phyloP scores from a whole-genome alignment of 345 rosid genomes.

The Ailanthus altissimus region DNA sequence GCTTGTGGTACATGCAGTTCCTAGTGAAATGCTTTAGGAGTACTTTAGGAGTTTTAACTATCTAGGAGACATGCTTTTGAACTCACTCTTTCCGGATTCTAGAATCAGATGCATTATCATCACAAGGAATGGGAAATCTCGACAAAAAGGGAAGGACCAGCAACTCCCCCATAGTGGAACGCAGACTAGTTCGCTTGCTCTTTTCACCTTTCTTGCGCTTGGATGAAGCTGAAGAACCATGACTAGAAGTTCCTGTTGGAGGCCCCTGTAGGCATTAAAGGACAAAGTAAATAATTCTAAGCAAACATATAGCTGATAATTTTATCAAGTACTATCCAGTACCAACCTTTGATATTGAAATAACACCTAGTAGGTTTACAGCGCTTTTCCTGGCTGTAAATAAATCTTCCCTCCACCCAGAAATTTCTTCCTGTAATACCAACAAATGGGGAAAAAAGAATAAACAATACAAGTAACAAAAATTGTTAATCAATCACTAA shows the following conservation, averaged over 20 bases:
- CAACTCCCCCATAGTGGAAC: constrained; percentile 66
- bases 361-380: constrained; percentile 75
- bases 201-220: constrained; percentile 86
- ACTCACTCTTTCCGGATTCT: constrained; percentile 57
- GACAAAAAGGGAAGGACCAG: constrained; percentile 89
- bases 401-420: constrained; percentile 92
- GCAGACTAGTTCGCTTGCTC: constrained; percentile 51
- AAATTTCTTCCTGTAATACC: constrained; percentile 66
- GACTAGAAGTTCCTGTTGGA: constrained; percentile 47
- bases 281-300: constrained; percentile 19
- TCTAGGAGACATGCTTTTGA: constrained; percentile 23
- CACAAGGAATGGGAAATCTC: constrained; percentile 61
- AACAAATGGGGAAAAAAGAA: constrained; percentile 9
- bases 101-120: constrained; percentile 47
- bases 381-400: constrained; percentile 91
- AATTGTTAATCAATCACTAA: constrained; percentile 16
- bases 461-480: constrained; percentile 1
- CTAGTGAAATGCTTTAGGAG: not conserved
- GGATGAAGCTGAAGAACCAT: constrained; percentile 46
- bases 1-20: not conserved
- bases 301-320: constrained; percentile 18
- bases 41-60: constrained; percentile 5
- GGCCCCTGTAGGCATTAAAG: constrained; percentile 59
- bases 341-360: constrained; percentile 75
- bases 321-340: constrained; percentile 17